A percentile compares a stretch with the other conserved stretches of the same genome.
These are phyloP conservation scores for Puccinellia tenuiflora DNA, from an alignment of 176 grass and related monocot species.

Conservation along the genomic window DNA sequence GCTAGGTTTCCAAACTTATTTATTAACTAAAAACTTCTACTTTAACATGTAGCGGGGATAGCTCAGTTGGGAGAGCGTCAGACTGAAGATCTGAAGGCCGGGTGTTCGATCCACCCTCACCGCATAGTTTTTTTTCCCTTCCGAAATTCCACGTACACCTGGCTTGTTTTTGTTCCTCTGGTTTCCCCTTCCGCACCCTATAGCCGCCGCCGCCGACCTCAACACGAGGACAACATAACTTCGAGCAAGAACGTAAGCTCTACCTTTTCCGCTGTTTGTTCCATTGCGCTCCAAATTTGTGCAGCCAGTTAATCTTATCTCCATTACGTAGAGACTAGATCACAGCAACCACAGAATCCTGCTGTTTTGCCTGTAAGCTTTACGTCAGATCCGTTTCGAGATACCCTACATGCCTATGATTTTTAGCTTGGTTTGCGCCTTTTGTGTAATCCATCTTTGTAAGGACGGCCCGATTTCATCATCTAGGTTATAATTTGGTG, in stretches of 20 bases:
- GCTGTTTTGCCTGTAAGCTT: not conserved
- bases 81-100: slow-evolving; percentile 99
- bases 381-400: not conserved
- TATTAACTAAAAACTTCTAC: too few relatives aligned
- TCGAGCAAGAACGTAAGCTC: not conserved
- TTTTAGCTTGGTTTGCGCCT: not conserved
- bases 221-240: not conserved
- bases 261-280: not conserved
- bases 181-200: not conserved
- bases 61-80: slow-evolving; percentile 97
- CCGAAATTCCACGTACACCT: not conserved
- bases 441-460: not conserved
- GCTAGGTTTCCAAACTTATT: too few relatives aligned
- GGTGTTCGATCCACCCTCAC: slow-evolving; percentile 84
- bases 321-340: not conserved
- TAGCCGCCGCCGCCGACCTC: not conserved
- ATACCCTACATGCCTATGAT: too few relatives aligned
- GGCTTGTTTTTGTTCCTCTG: not conserved
- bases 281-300: not conserved
- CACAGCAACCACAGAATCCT: not conserved
- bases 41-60: slow-evolving; percentile 87
- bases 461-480: not conserved
- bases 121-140: not conserved
- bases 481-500: not conserved
- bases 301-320: not conserved